Evolutionary conservation across 441 rosid species (phyloP).

Genomic region (Raphanus hybrid): DNA sequence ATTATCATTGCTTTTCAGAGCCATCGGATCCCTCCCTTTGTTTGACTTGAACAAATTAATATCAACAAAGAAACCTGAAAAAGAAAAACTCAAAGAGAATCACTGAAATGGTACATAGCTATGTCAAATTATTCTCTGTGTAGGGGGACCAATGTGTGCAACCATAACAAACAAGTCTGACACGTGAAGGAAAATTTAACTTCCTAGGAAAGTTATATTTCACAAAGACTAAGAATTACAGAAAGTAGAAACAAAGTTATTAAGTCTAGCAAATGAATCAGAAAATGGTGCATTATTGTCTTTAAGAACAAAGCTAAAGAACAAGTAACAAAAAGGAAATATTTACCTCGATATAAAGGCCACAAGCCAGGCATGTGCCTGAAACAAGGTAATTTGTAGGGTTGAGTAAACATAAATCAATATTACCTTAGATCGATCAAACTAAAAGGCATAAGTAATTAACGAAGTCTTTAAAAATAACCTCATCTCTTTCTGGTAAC

Average conservation of each 20-base stretch:
- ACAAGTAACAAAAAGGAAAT: not conserved
- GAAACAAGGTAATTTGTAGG: conserved; percentile 36
- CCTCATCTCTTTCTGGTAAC: conserved; percentile 95
- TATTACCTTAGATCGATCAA: conserved; percentile 14
- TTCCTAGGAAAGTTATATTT: conserved; percentile 7
- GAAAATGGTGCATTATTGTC: conserved; percentile 24
- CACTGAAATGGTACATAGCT: not conserved
- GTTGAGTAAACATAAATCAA: conserved; percentile 25
- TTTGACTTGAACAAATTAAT: conserved; percentile 84
- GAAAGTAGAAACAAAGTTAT: conserved; percentile 13
- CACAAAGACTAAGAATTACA: conserved; percentile 16
- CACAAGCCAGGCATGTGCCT: conserved; percentile 84
- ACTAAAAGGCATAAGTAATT: conserved; percentile 16
- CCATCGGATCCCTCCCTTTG: conserved; percentile 63
- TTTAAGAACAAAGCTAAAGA: conserved; percentile 11
- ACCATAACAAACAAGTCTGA: conserved; percentile 18
- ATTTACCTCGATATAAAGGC: conserved; percentile 98
- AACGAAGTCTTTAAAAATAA: conserved; percentile 38
- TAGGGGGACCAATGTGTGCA: not conserved
- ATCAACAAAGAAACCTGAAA: conserved; percentile 89
- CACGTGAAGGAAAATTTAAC: conserved; percentile 14
- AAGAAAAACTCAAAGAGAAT: conserved; percentile 35
- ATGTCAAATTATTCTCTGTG: not conserved
- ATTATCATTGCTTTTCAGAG: conserved; percentile 48
- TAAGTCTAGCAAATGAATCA: conserved; percentile 15